phyloP scores from a whole-genome alignment of 441 rosid genomes.

The Iberis amara region DNA sequence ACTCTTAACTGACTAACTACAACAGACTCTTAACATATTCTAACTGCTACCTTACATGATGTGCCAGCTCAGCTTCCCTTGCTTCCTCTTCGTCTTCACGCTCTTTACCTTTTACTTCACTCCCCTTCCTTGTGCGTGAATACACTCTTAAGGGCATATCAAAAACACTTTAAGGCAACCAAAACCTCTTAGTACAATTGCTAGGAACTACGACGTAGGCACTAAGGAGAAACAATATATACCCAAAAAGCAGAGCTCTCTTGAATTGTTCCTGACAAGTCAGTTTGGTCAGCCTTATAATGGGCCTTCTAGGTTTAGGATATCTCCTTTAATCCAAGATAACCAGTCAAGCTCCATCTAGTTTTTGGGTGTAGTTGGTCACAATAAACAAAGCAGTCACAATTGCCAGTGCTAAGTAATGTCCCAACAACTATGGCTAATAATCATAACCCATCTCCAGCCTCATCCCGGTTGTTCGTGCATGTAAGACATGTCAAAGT shows the following conservation, averaged over 20 bases:
- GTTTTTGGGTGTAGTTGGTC: constrained; percentile 38
- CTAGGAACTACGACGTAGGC: constrained; percentile 29
- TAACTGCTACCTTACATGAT: no score
- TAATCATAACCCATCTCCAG: constrained; percentile 29
- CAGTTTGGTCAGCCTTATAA: constrained; percentile 37
- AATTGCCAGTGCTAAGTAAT: constrained; percentile 38
- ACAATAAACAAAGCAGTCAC: constrained; percentile 32
- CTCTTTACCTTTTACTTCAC: no score
- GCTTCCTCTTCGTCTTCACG: no score
- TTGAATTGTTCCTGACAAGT: constrained; percentile 19
- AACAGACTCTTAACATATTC: no score
- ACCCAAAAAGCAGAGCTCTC: constrained; percentile 11
- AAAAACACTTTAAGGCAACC: constrained; percentile 33
- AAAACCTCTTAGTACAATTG: constrained; percentile 34
- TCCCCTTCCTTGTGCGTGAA: no score
- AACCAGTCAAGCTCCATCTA: constrained; percentile 31
- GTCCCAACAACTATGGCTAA: constrained; percentile 24
- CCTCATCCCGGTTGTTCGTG: constrained; percentile 34
- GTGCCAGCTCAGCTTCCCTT: no score
- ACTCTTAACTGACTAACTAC: no score
- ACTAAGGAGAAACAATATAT: no score
- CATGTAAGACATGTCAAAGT: constrained; percentile 46
- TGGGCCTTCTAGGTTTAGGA: constrained; percentile 30
- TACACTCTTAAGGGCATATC: no score
- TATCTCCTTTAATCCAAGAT: not conserved